Percentiles rank a stretch among this genome's conserved stretches.
These are phyloP conservation scores for Phycomyces blakesleeanus DNA, from an alignment of 192 early-diverging fungal genomes.

Conservation along the genomic window DNA sequence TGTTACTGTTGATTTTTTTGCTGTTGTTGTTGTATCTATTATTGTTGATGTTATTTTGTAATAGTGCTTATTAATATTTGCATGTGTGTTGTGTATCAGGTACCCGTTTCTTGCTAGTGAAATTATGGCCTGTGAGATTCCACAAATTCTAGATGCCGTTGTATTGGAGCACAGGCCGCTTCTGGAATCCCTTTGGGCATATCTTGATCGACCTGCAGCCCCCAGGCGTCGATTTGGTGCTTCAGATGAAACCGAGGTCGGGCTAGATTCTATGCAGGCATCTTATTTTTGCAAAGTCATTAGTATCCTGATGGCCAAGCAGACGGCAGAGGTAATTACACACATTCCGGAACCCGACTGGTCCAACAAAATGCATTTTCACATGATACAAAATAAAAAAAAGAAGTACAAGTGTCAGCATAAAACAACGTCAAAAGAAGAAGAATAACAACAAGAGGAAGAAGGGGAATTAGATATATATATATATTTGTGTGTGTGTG, in stretches of 20 bases:
- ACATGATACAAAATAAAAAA: conserved; percentile 1
- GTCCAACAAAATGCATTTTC: too few relatives aligned
- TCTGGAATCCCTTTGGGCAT: conserved; percentile 80
- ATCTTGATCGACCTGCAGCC: conserved; percentile 72
- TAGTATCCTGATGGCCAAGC: conserved; percentile 81
- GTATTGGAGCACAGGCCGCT: conserved; percentile 66
- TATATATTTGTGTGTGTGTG: too few relatives aligned
- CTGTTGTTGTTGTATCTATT: too few relatives aligned
- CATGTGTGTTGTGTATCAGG: conserved; percentile 40
- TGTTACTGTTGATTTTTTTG: too few relatives aligned
- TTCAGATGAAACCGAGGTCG: neutral
- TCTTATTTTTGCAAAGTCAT: conserved; percentile 92
- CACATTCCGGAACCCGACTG: neutral
- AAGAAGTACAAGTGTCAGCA: neutral
- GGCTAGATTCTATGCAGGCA: conserved; percentile 75
- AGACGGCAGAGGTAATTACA: conserved; percentile 71
- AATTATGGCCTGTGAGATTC: conserved; percentile 74
- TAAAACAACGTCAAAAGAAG: too few relatives aligned
- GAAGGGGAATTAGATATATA: too few relatives aligned
- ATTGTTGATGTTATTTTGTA: too few relatives aligned
- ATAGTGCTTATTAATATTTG: too few relatives aligned
- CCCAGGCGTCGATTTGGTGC: conserved; percentile 2
- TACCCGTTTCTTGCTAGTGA: conserved; percentile 81
- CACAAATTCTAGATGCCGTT: conserved; percentile 71
- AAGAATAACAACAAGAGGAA: too few relatives aligned